Base-by-base conservation (phyloP, 495 filamentous ascomycete species). In the Polyplosphaeria fusca region DNA sequence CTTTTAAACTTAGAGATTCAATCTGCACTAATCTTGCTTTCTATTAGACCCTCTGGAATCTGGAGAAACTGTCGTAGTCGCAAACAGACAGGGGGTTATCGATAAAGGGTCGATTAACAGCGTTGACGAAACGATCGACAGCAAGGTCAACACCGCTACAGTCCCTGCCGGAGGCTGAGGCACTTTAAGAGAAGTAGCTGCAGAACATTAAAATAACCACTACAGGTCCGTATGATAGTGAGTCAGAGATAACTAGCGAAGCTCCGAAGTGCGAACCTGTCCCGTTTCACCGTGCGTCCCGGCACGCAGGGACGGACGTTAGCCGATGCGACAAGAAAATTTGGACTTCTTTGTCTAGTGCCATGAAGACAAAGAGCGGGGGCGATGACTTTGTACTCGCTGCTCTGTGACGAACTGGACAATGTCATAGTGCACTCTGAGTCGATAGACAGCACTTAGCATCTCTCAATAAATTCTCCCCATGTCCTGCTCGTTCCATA, bases 241-340 rank as follows among this genome's bases (percentile, higher is more conserved):
- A 18, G 18, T 12, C 14, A 40, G 27, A n/a, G n/a, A n/a, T n/a
- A 38, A 16, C 4, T 25, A 14, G 3, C 13, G 39, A 20, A 3
- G 27, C n/a, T 39, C 18, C n/a, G 25, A 37, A 37, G 25, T 38
- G 24, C 28, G 25, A 35, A 51, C 22, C 3, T 39, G 47, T 51
- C 47, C 28, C 47, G 20, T 25, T 2, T 38, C 47, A 39, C n/a
- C n/a, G 47, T 19, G 47, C 22, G 47, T 51, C 47, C 28, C 47
- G 20, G n/a, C 28, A 51, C 47, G 2, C 47, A 37, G 47, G 47
- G 47, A 51, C 20, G 9, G 47, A 51, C 47, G 9, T 51, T 51
- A 51, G n/a, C 25, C n/a, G n/a, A n/a, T n/a, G n/a, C n/a, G n/a
- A n/a, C n/a, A n/a, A n/a, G n/a, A n/a, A n/a, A n/a, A n/a, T n/a